Evolutionary conservation across 169 alveolate genomes (phyloP).

Genomic region (Miamiensis avidus): DNA sequence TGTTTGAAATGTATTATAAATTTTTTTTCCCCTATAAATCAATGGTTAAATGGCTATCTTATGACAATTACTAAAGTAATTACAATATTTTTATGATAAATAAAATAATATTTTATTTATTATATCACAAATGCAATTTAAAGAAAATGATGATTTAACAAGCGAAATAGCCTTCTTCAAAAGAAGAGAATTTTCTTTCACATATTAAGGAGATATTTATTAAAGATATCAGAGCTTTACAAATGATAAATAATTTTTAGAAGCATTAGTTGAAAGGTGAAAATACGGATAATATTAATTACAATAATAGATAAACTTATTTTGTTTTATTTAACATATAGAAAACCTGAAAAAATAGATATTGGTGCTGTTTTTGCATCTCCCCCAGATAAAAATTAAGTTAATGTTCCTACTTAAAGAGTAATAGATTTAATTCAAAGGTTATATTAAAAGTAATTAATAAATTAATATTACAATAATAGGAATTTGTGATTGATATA

Average conservation of each 20-base stretch:
- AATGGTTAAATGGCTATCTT: slow-evolving; percentile 74
- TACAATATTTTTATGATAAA: too few relatives aligned
- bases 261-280: slow-evolving; percentile 59
- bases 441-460: neutral
- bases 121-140: too few relatives aligned
- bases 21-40: slow-evolving; percentile 64
- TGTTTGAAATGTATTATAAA: slow-evolving; percentile 57
- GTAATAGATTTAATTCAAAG: neutral
- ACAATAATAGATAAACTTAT: too few relatives aligned
- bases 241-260: slow-evolving; percentile 66
- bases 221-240: slow-evolving; percentile 79
- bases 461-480: slow-evolving; percentile 18
- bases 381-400: slow-evolving; percentile 77
- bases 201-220: slow-evolving; percentile 79
- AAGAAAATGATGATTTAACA: too few relatives aligned
- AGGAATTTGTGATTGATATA: slow-evolving; percentile 97
- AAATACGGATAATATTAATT: neutral
- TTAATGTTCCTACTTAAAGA: slow-evolving; percentile 68
- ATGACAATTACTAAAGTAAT: slow-evolving; percentile 31
- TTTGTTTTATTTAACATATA: too few relatives aligned
- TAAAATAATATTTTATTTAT: too few relatives aligned
- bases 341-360: slow-evolving; percentile 86
- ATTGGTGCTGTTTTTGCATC: slow-evolving; percentile 94
- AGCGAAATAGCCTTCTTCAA: slow-evolving; percentile 41
- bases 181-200: slow-evolving; percentile 86